Base-by-base conservation (phyloP, 192 early-diverging fungal genomes). In the Kickxella alabastrina region DNA sequence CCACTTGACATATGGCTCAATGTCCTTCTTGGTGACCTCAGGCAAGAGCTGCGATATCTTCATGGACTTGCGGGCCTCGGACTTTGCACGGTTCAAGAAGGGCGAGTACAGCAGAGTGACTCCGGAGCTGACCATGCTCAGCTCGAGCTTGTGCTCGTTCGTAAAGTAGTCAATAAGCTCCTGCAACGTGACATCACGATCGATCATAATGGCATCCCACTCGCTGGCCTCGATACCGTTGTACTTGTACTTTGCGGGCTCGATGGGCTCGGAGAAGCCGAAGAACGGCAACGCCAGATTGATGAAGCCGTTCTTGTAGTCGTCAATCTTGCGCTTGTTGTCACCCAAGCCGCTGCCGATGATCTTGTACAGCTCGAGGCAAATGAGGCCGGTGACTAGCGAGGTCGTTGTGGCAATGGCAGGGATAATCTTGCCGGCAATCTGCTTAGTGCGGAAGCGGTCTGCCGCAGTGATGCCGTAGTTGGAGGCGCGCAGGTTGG, bases 231-330 rank as follows among this genome's bases (percentile, higher is more conserved):
- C 83, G 0, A 52, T 71, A 49, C 88, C 93, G 62, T 91, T 75
- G 76, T 95, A 97, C 80, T 93, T 85, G 46, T 82, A 74, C 62
- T 85, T 91, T n/a, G 79, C 87, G 4, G 89, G 88, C 14, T 87
- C 83, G 62, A 99, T 92, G 10, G 97, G 97, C 64, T 99, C 97
- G 18, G 97, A 99, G 71, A 99, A 99, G 18, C 88, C 95, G 84
- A 97, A 92, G 87, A 99, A 97, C 19, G 97, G 95, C 49, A 99
- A 67, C 1, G 97, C 95, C 52, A 99, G 71, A 75, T 99, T 97
- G 45, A 97, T 80, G 69, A 99, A 99, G 10, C 95, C 95, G 68
- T 99, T 99, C 82, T 97, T 99, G 84, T 91, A 99, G 57, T 95
- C 90, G 23, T 99, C 97, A 25, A 99, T 60, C 67, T 87, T 86